Base-by-base conservation (phyloP, 805 yeast species). In the Lachancea thermotolerans region DNA sequence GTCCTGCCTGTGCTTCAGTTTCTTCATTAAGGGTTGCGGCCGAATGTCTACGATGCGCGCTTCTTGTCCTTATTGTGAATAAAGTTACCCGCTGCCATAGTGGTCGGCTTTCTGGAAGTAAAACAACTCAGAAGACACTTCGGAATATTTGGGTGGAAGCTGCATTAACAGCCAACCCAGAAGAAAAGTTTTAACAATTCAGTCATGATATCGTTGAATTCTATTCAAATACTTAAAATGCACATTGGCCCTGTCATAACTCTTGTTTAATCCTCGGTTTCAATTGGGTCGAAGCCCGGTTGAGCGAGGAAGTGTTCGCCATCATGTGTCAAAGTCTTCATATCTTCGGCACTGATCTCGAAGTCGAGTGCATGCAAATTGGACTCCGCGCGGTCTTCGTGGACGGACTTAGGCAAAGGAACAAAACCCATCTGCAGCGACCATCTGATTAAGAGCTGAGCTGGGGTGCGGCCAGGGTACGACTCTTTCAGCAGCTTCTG, bases 401-500 rank as follows among this genome's bases (percentile, higher is more conserved):
- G 73, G 64, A 76, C 76, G 17, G 86, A 78, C 70, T 82, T 82
- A 65, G 89, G 89, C 68, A 83, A 82, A 44, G 82, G 79, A 41
- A 82, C 79, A 45, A 83, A 58, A 39, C 74, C 74, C 67, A 87
- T 77, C 67, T 82, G 88, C 37, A 86, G 78, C 41, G 85, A 81
- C 89, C 89, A 82, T 70, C 87, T 75, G 48, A 83, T 68, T 50
- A 83, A 70, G 17, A 83, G 76, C 64, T 81, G 82, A 32, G 84
- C 79, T 25, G 84, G 58, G 33, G 81, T 61, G 57, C 73, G 78
- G 31, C 62, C 61, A 59, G 77, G 82, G 35, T 60, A 59, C 59
- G 77, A 78, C 17, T 67, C 68, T n/a, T 57, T 45, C 38, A 88
- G 84, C 57, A 83, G 75, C 33, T 64, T 40, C 34, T 55, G 59